phyloP scores from a whole-genome alignment of 805 yeast species.

The Metschnikowia corniflorae region DNA sequence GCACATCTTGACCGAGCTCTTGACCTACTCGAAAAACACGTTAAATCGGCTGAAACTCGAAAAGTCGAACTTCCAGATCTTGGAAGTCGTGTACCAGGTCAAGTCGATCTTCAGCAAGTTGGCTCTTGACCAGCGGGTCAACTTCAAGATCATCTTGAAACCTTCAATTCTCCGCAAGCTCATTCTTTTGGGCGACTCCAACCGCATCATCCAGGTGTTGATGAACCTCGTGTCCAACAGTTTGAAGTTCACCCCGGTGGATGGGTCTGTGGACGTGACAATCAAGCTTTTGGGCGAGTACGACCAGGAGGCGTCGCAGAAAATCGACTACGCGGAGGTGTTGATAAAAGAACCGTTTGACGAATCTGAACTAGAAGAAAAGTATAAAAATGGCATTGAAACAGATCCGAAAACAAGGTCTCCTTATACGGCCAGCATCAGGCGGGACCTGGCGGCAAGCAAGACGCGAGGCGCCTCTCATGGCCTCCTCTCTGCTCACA shows the following conservation, averaged over 20 bases:
- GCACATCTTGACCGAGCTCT: conserved; percentile 84
- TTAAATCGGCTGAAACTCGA: conserved; percentile 80
- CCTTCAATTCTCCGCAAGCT: conserved; percentile 62
- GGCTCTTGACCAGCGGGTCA: conserved; percentile 73
- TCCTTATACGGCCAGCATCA: background rate
- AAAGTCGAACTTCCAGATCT: conserved; percentile 70
- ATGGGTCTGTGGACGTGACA: conserved; percentile 70
- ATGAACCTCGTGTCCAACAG: conserved; percentile 92
- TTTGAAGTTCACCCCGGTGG: conserved; percentile 86
- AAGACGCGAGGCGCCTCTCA: background rate
- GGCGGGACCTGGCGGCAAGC: conserved; percentile 1
- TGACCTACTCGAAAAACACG: conserved; percentile 91
- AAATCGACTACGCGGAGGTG: conserved; percentile 12
- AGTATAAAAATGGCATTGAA: background rate
- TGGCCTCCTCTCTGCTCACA: conserved; percentile 1
- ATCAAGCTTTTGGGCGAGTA: conserved; percentile 68
- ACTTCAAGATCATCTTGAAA: conserved; percentile 54
- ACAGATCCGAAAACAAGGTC: background rate
- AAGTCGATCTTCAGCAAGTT: conserved; percentile 79
- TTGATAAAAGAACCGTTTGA: conserved; percentile 8
- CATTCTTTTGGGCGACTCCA: conserved; percentile 81
- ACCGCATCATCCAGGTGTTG: conserved; percentile 84
- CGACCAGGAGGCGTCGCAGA: conserved; percentile 33
- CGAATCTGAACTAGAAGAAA: background rate
- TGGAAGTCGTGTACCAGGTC: conserved; percentile 81